These are phyloP conservation scores for Mycena metata DNA, from an alignment of 768 basidiomycete genomes.

Conservation along the genomic window DNA sequence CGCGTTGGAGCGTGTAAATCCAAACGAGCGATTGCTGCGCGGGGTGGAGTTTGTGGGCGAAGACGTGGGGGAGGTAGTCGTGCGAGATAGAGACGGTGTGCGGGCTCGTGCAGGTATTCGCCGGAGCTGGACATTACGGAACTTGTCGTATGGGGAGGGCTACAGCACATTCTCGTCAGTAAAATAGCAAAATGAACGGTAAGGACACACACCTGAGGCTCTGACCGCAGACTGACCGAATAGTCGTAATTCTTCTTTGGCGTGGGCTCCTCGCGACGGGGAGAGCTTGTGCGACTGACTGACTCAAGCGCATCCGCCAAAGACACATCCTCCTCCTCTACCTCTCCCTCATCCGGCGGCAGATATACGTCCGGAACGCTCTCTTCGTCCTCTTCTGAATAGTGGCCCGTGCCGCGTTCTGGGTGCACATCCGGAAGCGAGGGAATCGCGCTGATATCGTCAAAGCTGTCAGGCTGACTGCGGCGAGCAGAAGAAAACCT, in stretches of 20 bases:
- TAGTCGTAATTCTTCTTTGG: conserved; percentile 71
- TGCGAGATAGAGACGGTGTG: conserved; percentile 77
- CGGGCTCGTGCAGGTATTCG: conserved; percentile 65
- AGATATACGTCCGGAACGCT: conserved; percentile 69
- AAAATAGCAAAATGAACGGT: neutral
- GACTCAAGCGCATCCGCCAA: conserved; percentile 70
- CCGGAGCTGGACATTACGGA: conserved; percentile 73
- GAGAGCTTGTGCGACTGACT: conserved; percentile 68
- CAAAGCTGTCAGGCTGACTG: conserved; percentile 66
- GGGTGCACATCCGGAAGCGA: conserved; percentile 60
- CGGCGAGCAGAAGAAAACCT: conserved; percentile 48
- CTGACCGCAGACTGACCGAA: conserved; percentile 70
- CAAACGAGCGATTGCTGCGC: conserved; percentile 63
- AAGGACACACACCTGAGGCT: conserved; percentile 63
- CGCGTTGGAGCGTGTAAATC: conserved; percentile 52
- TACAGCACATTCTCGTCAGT: conserved; percentile 42
- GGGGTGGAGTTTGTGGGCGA: conserved; percentile 78
- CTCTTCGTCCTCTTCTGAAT: conserved; percentile 55
- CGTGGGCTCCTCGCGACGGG: conserved; percentile 57
- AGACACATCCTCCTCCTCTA: conserved; percentile 55
- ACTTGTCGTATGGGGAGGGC: conserved; percentile 74
- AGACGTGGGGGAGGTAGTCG: conserved; percentile 69
- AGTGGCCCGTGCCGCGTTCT: conserved; percentile 48
- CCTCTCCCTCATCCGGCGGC: conserved; percentile 60
- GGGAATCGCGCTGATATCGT: conserved; percentile 66